Base-by-base conservation (phyloP, 2,329 filamentous ascomycete genomes). In the Lachnellula subtilissima region DNA sequence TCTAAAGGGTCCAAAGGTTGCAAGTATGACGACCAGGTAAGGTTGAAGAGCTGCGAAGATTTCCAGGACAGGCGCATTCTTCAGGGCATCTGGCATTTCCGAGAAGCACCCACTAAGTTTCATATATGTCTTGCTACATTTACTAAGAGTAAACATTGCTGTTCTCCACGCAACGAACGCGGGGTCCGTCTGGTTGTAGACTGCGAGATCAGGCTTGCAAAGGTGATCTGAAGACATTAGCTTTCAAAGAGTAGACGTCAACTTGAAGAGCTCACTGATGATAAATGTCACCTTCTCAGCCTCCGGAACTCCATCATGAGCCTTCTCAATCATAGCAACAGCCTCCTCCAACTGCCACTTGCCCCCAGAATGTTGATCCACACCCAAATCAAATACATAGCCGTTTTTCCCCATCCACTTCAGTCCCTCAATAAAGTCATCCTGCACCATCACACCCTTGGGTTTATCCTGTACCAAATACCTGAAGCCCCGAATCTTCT, bases 31-130 rank as follows among this genome's bases (percentile, higher is more conserved):
- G 58, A 85, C 81, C 2, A 90, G 80, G 86, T 89, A 95, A 23
- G 86, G 85, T 56, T 80, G 77, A 19, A 89, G 77, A 42, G 79
- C 78, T 59, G 80, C 75, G 61, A 89, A 84, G 55, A 91, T 80
- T 37, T 82, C 78, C 55, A 80, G 74, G 36, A 78, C 69, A 9
- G 78, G 70, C 25, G 77, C 74, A 23, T 68, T 70, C 64, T 75
- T 76, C 61, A 85, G 74, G 11, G 75, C 71, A 48, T 77, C 76
- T 0, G 75, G 79, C 73, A 97, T 85, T 73, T 96, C 90, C 17
- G 87, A 85, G 71, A 97, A 92, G 48, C 80, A 83, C 7, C 93
- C 93, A 0, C 88, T 93, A n/a, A 97, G 81, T 76, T 97, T 96
- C 81, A 97, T 89, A 75, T 88, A 95, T n/a, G 86, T 84, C 50